Base-by-base conservation (phyloP, 495 filamentous ascomycete genomes). In the Parathielavia appendiculata region DNA sequence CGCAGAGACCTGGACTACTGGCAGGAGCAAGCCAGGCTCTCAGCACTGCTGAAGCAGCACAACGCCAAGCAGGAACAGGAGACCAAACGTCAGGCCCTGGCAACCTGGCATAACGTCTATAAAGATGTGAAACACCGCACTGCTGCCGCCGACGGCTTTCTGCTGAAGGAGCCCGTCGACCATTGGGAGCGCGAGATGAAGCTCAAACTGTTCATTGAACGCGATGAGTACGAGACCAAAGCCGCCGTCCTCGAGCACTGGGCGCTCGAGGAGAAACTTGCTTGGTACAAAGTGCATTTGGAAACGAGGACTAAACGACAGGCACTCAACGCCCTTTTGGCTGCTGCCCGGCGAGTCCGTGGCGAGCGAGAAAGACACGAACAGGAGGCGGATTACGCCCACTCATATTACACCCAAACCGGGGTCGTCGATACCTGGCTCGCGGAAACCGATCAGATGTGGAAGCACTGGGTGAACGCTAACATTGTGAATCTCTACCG, bases 11-110 rank as follows among this genome's bases (percentile, higher is more conserved):
- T 71, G 48, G 53, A 40, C 0, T 11, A 65, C 20, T 69, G 67
- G 69, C 69, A 63, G 30, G 63, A 68, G 54, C 63, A 69, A 35
- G 62, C 67, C 9, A 61, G 54, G 14, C 53, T 71, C 2, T 30
- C 47, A 30, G 47, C 38, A 4, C 49, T 63, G n/a, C 57, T 71
- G 13, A 50, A 36, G 41, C 59, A 66, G 35, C 61, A 55, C 49
- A 55, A 50, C 40, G 45, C 38, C 22, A 40, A 35, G n/a, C 23
- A 58, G 10, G 60, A 65, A 14, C 30, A 56, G 1, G 45, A 55
- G n/a, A 34, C 54, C 4, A 60, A 54, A 41, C 40, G 38, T 22
- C 30, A 48, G 2, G 58, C 43, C 12, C 43, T 71, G 4, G 34
- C 55, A 22, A 54, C 54, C 0, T 68, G 65, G 67, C 56, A 35